A percentile compares a stretch with the other conserved stretches of the same genome.
phyloP scores from a whole-genome alignment of 768 basidiomycete genomes.

The Royoungia palumana region DNA sequence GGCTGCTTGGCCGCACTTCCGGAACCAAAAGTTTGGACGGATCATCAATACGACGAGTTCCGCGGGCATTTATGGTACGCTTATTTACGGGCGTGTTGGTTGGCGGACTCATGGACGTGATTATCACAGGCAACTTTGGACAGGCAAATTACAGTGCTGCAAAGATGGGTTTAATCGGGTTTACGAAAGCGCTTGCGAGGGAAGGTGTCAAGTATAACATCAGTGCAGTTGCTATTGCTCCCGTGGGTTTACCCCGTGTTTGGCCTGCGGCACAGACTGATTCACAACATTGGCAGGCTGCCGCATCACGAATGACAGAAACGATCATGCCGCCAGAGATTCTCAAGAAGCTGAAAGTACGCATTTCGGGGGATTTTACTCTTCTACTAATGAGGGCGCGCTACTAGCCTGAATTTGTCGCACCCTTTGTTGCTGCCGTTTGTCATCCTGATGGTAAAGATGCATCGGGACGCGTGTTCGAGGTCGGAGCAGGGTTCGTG shows the following conservation, averaged over 20 bases:
- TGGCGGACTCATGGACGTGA: neutral
- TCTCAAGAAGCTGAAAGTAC: constrained; percentile 78
- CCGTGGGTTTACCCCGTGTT: constrained; percentile 47
- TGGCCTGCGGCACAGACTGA: no score
- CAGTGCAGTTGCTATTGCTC: constrained; percentile 82
- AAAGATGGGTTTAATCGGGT: constrained; percentile 92
- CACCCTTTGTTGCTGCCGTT: constrained; percentile 86
- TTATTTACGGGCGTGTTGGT: neutral
- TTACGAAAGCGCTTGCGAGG: constrained; percentile 88
- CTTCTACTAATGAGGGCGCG: neutral
- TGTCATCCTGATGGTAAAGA: constrained; percentile 82
- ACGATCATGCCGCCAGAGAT: constrained; percentile 94
- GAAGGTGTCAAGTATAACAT: constrained; percentile 95
- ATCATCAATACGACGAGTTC: constrained; percentile 94
- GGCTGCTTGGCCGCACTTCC: constrained; percentile 94
- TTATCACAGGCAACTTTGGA: constrained; percentile 77
- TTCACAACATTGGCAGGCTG: constrained; percentile 50
- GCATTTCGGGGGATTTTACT: neutral
- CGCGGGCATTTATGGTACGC: constrained; percentile 85
- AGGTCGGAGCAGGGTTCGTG: constrained; percentile 89
- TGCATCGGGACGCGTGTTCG: constrained; percentile 80
- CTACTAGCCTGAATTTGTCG: constrained; percentile 76
- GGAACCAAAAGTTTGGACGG: constrained; percentile 92
- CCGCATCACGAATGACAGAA: constrained; percentile 96
- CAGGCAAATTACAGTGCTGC: constrained; percentile 98